Base-by-base conservation (phyloP, 1,139 yeast species). In the Lodderomyces jiufengensis region DNA sequence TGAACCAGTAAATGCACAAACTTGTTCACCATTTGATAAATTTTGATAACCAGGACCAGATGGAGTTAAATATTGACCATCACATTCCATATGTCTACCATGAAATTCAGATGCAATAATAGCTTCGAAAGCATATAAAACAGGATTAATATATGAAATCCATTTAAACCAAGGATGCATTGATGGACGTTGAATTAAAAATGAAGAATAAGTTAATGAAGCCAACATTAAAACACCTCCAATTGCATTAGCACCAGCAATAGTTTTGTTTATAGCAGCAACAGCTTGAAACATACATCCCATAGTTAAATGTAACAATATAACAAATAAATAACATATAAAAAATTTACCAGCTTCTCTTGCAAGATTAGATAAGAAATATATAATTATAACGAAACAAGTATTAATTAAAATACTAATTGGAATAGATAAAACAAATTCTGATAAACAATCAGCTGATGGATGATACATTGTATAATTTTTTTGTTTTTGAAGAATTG, bases 111-210 rank as follows among this genome's bases (percentile, higher is more conserved):
- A 61, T 11, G 73, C 61, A 42, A 78, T 54, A 62, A 78, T 62
- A 9, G 78, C 63, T 49, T 78, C 83, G 41, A 76, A 78, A 6
- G 73, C 76, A 46, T 77, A 78, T 31, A 73, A 57, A 36, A 78
- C 55, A 3, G 84, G 84, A 45, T 78, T 63, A 38, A 76, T 59
- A 48, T 76, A 78, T 4, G 77, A 70, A 28, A 76, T 66, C 84
- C 84, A 78, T 51, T 73, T 70, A 49, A 77, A 76, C 82, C 83
- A 78, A 25, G 80, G 79, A 44, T 70, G 80, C 82, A 78, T 78
- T 0, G 72, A 61, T 6, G 78, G 77, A 32, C 72, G 55, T 47
- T 76, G 83, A 44, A 78, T 67, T 66, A 72, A 69, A 57, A 70
- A 77, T 22, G 79, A 74, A 14, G 79, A 66, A 48, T 76, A 78